These are phyloP conservation scores for Citrus unshiu DNA, from an alignment of 345 rosid species.

Conservation along the genomic window DNA sequence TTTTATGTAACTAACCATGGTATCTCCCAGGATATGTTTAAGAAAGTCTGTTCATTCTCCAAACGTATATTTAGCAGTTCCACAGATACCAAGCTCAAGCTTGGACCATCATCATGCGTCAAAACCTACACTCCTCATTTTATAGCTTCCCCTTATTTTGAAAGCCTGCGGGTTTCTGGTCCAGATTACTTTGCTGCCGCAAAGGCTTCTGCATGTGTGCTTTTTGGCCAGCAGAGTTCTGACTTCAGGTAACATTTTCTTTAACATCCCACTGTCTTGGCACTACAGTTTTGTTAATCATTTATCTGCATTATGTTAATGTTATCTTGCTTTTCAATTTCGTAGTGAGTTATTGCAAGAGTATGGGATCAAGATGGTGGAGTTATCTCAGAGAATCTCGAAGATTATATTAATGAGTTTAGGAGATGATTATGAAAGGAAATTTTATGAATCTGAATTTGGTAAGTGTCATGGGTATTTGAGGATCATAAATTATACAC, in stretches of 20 bases:
- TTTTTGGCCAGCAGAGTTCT: slow-evolving; percentile 38
- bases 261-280: background rate
- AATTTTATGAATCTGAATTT: slow-evolving; percentile 42
- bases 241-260: slow-evolving; percentile 43
- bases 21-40: slow-evolving; percentile 43
- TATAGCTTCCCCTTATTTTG: slow-evolving; percentile 83
- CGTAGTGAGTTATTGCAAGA: slow-evolving; percentile 53
- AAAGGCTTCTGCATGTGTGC: slow-evolving; percentile 44
- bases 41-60: slow-evolving; percentile 32
- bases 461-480: slow-evolving; percentile 60
- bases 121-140: slow-evolving; percentile 63
- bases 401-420: slow-evolving; percentile 43
- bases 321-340: background rate
- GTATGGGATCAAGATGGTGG: slow-evolving; percentile 54
- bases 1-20: slow-evolving; percentile 73
- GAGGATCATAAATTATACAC: slow-evolving; percentile 56
- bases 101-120: slow-evolving; percentile 42
- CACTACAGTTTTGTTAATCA: background rate
- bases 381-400: slow-evolving; percentile 46
- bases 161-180: slow-evolving; percentile 62
- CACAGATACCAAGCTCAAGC: slow-evolving; percentile 57
- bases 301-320: slow-evolving; percentile 4
- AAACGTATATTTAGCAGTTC: slow-evolving; percentile 45
- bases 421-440: slow-evolving; percentile 37
- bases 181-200: slow-evolving; percentile 65